Evolutionary conservation across 805 yeast genomes (phyloP), one percentile per base, ranked within the genome.

Genomic region (Hanseniaspora meyeri): DNA sequence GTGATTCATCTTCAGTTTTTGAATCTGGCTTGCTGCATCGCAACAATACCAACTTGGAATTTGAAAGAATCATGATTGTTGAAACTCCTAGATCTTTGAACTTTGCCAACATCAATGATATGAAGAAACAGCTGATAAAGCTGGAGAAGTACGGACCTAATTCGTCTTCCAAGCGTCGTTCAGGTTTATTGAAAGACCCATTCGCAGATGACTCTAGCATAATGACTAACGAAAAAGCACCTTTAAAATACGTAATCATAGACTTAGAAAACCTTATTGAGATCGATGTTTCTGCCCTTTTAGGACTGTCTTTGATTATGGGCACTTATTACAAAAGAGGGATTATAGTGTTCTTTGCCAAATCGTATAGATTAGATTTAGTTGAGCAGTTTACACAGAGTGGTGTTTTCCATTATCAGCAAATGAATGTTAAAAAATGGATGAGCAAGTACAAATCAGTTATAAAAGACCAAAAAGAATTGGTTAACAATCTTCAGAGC

Each of bases 31-130:
- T 42, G 5, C 24, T 48, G 11, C 43, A 48, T 8, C 31, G 51
- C 14, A 34, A 38, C n/a, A 55, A 49, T 20, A 43, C 32, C 16
- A 51, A 42, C 39, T 7, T 51, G 19, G 59, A 57, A 31, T 51
- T 57, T 47, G 59, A 57, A 42, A 57, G 43, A 31, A 43, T 57
- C 17, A 57, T 57, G 59, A 52, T 57, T 29, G 59, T 57, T 17
- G 57, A 57, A 31, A 49, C 51, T 7, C 59, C 59, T 29, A 45
- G 50, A 43, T 24, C 43, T 20, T 36, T 57, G 39, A 57, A 43
- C 27, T 57, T 57, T 49, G 52, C 59, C 19, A 57, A 57, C 24
- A 52, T 52, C 12, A 34, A 51, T 9, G 59, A 57, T 19, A 46
- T 57, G 27, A 57, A 52, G 20, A 57, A 43, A 32, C 43, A 48